Evolutionary conservation across 2,329 filamentous ascomycete species (phyloP), one percentile per base, ranked within the genome.

Genomic region (Fusarium incarnatum): DNA sequence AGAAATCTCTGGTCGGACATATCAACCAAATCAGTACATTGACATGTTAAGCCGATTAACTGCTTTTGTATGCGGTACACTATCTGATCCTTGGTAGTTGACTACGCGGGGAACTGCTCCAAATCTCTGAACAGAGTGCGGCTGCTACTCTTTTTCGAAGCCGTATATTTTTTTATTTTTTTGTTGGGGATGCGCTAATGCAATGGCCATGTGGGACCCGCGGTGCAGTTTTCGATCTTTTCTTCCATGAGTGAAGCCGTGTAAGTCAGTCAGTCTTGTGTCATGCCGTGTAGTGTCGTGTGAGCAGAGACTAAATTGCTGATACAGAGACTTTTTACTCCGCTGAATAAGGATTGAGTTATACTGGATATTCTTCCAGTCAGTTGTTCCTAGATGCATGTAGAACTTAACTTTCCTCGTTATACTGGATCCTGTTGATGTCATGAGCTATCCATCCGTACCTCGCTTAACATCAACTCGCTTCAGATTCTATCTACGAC

Each of bases 121-220:
- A 68, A 71, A 70, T 71, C 67, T 68, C 50, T 44, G 32, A 71
- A 68, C 68, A 71, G 60, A 42, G 41, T 68, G 67, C 57, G 46
- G 56, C 60, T 69, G 44, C 45, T 64, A 56, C 54, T 42, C 57
- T 54, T 52, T 48, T 60, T 60, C 34, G 56, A 57, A 59, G 59
- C 59, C 61, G 44, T 34, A 44, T 28, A 44, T 28, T 52, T 73
- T 75, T 75, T 59, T 63, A 44, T 28, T 53, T 73, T 75, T 63
- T 75, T 75, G 73, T 75, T 75, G 73, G 73, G 73, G 73, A 75
- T 72, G 59, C 73, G 71, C 73, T 75, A 75, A 75, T 69, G 71
- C 70, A 73, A 56, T 64, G 22, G 37, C 60, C 52, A 66, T 60
- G 71, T 74, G 72, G 70, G 60, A 62, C 62, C 65, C 63, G 55